Base-by-base conservation (phyloP, 257 asterid genomes). In the Forsythia suspensa region DNA sequence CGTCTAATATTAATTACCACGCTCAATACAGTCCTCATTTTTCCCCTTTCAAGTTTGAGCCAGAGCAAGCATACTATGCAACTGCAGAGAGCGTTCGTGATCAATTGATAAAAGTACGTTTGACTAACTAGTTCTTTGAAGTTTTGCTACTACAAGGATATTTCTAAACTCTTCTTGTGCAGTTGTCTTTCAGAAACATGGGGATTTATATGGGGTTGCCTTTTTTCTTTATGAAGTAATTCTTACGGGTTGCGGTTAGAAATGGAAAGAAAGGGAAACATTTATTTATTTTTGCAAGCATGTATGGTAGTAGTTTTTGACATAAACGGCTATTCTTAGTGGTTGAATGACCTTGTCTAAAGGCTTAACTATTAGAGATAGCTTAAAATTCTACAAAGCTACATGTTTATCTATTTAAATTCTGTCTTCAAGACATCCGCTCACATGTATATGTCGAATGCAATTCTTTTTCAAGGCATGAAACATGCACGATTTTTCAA, bases 1-100 rank as follows among this genome's bases (percentile, higher is more conserved):
- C 98, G 2, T 90, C 98, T 6, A 96, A 94, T 82, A 96, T 96
- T 82, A 92, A 78, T 78, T 96, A 94, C 83, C 99, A 96, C 75
- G 91, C 97, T 74, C 91, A 90, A 39, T 94, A 86, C 69, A 90
- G 86, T 86, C 99, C 99, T 86, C 98, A 91, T 88, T 96, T 92
- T 79, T 92, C 99, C 72, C 96, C 97, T 63, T 85, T 89, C 84
- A 96, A 92, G 88, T 96, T 92, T 72, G 99, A 96, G 78, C 94
- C 94, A 0, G 97, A 94, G 88, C 97, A 96, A 86, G 97, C 97
- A 20, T 96, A 76, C 82, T 96, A 86, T 80, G 99, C 99, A 48
- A 94, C 99, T 55, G 99, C 99, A 38, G 96, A 94, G 65, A 96
- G 99, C 65, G 91, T 96, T 42, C 97, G 97, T 43, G 98, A 96